A percentile compares a stretch with the other conserved stretches of the same genome.
Conservation (phyloP, 2,329 filamentous ascomycete genomes). For the Aspergillus texensis region DNA sequence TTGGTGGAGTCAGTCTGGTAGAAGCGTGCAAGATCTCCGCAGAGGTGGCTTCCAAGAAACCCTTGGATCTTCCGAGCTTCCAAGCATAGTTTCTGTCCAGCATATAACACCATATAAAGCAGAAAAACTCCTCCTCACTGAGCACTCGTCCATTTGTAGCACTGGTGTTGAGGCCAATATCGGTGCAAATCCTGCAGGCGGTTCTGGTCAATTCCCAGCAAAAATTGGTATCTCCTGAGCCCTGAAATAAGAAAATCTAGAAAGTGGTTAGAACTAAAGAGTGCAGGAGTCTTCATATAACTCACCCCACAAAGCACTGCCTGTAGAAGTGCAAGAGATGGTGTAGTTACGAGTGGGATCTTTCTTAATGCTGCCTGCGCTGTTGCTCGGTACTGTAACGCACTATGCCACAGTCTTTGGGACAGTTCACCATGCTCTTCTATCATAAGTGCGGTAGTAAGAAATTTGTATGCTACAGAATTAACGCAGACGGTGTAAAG, state of each 20-base stretch:
- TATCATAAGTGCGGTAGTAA: constrained; percentile 13
- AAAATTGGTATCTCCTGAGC: constrained; percentile 20
- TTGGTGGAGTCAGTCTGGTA: constrained; percentile 7
- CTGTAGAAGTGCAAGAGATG: constrained; percentile 21
- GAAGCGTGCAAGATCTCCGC: background rate
- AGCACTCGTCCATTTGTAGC: background rate
- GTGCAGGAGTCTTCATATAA: background rate
- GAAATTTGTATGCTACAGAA: constrained; percentile 25
- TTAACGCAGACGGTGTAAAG: constrained; percentile 26
- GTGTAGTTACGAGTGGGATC: constrained; percentile 17
- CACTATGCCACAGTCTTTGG: constrained; percentile 9
- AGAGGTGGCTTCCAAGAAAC: constrained; percentile 7
- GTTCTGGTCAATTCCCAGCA: constrained; percentile 23
- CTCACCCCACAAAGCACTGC: constrained; percentile 18
- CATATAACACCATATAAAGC: constrained; percentile 27
- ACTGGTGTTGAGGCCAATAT: constrained; percentile 14
- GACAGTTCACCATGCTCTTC: constrained; percentile 13
- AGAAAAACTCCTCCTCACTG: constrained; percentile 24
- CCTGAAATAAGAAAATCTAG: constrained; percentile 26
- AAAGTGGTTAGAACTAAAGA: background rate
- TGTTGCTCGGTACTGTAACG: constrained; percentile 11
- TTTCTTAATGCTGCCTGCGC: constrained; percentile 19
- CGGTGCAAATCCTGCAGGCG: constrained; percentile 24
- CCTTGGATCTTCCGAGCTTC: constrained; percentile 17
- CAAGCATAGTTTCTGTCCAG: constrained; percentile 27